Percentiles rank a stretch among this genome's conserved stretches.
Conservation (phyloP, 306 rosid species). For the Prunus salicina region DNA sequence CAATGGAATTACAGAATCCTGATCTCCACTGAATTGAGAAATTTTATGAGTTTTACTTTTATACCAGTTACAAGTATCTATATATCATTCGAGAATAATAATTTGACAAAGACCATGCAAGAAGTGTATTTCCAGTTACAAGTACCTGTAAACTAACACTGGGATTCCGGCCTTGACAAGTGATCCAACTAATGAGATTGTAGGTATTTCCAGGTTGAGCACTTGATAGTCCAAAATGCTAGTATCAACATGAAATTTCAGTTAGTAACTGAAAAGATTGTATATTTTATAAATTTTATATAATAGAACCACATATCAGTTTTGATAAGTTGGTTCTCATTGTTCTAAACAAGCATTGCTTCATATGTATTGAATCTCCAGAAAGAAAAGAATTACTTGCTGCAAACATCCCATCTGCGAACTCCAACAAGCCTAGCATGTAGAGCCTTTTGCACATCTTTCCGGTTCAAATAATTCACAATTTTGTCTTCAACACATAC, state of each 20-base stretch:
- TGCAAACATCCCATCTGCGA: slow-evolving; percentile 49
- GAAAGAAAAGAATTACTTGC: slow-evolving; percentile 34
- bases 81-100: not conserved
- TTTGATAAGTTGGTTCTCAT: not conserved
- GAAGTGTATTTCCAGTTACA: no score
- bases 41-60: not conserved
- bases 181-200: slow-evolving; percentile 29
- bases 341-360: not conserved
- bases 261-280: not conserved
- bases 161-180: slow-evolving; percentile 31
- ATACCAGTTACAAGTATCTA: not conserved
- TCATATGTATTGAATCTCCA: not conserved
- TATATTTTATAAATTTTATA: not conserved
- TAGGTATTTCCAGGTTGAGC: slow-evolving; percentile 34
- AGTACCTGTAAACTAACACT: slow-evolving; percentile 31
- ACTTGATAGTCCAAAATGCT: slow-evolving; percentile 34
- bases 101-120: not conserved
- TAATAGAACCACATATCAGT: not conserved
- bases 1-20: slow-evolving; percentile 32
- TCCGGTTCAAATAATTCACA: slow-evolving; percentile 49
- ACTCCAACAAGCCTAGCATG: slow-evolving; percentile 69
- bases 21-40: slow-evolving; percentile 23
- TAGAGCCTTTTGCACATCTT: slow-evolving; percentile 61
- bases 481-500: slow-evolving; percentile 69
- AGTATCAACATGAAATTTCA: not conserved